These are phyloP conservation scores for Monosporascus sp. DNA, from an alignment of 2,329 filamentous ascomycete species.

Conservation along the genomic window DNA sequence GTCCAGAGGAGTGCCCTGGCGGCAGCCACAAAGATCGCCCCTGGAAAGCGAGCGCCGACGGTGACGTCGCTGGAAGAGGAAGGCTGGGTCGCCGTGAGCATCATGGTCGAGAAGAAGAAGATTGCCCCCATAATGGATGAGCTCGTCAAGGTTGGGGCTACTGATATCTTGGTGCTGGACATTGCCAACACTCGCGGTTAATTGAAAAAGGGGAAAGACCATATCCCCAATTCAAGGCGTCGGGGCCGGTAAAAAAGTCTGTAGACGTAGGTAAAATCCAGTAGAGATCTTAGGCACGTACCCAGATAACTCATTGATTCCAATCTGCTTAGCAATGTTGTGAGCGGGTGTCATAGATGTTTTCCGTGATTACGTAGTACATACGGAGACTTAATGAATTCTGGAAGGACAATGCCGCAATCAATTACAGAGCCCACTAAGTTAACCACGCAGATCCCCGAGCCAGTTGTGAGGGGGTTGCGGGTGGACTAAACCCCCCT, in stretches of 20 bases:
- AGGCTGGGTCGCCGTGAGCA: constrained; percentile 89
- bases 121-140: constrained; percentile 86
- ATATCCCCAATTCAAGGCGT: not conserved
- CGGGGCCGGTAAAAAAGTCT: not conserved
- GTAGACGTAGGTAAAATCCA: too few relatives aligned
- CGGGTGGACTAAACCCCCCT: too few relatives aligned
- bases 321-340: too few relatives aligned
- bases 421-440: too few relatives aligned
- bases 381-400: too few relatives aligned
- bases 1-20: constrained; percentile 65
- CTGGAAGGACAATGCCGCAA: too few relatives aligned
- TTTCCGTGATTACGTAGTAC: too few relatives aligned
- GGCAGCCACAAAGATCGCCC: constrained; percentile 71
- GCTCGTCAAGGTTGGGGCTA: constrained; percentile 67
- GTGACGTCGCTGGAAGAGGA: constrained; percentile 83
- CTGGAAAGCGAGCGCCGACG: constrained; percentile 89
- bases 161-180: constrained; percentile 78
- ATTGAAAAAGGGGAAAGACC: not conserved
- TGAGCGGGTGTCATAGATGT: too few relatives aligned
- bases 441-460: too few relatives aligned
- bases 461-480: too few relatives aligned
- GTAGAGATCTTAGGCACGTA: too few relatives aligned
- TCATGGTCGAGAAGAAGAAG: constrained; percentile 86
- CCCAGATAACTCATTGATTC: too few relatives aligned
- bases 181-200: constrained; percentile 61